A percentile compares a stretch with the other conserved stretches of the same genome.
Conservation (phyloP, 75 land plant genomes). For the Sequoia sempervirens region DNA sequence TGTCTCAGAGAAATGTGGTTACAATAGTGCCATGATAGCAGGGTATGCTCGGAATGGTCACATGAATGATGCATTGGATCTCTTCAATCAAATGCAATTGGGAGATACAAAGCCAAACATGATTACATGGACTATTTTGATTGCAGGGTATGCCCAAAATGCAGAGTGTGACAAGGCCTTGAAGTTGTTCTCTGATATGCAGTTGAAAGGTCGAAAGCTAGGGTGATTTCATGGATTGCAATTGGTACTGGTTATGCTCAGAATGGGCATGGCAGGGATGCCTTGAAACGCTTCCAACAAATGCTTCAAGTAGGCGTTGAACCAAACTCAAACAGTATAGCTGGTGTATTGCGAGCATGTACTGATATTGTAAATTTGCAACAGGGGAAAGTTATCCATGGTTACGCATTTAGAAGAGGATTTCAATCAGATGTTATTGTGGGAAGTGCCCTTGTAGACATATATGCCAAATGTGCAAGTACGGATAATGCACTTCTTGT, state of each 20-base stretch:
- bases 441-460: constrained; percentile 6
- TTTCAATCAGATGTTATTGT: constrained; percentile 2
- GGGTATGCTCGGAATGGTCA: background rate
- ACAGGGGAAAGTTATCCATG: constrained; percentile 18
- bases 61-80: constrained; percentile 25
- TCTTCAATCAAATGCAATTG: constrained; percentile 46
- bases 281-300: background rate
- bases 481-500: background rate
- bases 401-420: constrained; percentile 25
- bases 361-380: constrained; percentile 15
- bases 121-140: constrained; percentile 28
- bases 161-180: constrained; percentile 37
- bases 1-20: constrained; percentile 17
- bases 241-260: background rate
- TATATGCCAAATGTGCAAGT: constrained; percentile 7
- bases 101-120: constrained; percentile 32
- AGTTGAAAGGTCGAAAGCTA: constrained; percentile 13
- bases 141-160: constrained; percentile 66
- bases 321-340: constrained; percentile 2
- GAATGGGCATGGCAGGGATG: constrained; percentile 6
- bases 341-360: constrained; percentile 42
- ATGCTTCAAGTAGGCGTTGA: background rate
- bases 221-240: constrained; percentile 15
- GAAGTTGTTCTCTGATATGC: background rate
- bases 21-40: background rate